Evolutionary conservation across 371 early-diverging fungal species (phyloP), one percentile per base, ranked within the genome.

Genomic region (Actinomortierella ambigua): DNA sequence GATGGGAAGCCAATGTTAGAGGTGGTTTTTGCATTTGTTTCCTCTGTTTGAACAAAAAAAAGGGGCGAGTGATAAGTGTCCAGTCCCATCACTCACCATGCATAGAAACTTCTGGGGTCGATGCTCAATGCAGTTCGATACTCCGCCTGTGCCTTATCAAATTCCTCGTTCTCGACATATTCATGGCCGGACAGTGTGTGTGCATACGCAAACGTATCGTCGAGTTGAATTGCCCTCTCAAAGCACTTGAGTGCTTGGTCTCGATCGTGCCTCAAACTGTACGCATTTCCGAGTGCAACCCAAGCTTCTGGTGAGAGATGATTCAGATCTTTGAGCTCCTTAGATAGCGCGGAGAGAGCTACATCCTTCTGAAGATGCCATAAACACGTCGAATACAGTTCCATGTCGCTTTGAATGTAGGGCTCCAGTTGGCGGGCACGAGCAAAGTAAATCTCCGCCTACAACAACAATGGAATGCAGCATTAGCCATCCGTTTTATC

Each of bases 131-230:
- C 93, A 6, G 78, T 76, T 23, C 90, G 83, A 78, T 88, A 94
- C 40, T 81, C 83, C 44, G 78, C 78, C 58, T 83, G 80, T 1
- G 94, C 91, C 23, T 87, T 80, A 23, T 90, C 91, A 48, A 79
- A 76, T 57, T 92, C 90, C 48, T 91, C 93, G 42, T 82, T 75
- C 9, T 85, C 82, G 42, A 88, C 76, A 64, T 84, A 89, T 64
- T 95, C 96, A 62, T 92, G 92, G 0, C 94, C 96, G 5, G 82
- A 69, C 51, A 96, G 83, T 11, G 93, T 90, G 49, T 93, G 85
- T 14, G 91, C 90, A 60, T 93, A 93, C 13, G 85, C 81, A 59
- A 87, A 88, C 29, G 65, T 54, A 13, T 86, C 83, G 58, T 89
- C 82, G 34, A 93, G 62, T 60, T 93, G 90, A 40, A 90, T 86